Percentiles rank a stretch among this genome's conserved stretches.
Evolutionary conservation across 2,329 filamentous ascomycete genomes (phyloP).

Genomic region (Myriosclerotinia curreyana): DNA sequence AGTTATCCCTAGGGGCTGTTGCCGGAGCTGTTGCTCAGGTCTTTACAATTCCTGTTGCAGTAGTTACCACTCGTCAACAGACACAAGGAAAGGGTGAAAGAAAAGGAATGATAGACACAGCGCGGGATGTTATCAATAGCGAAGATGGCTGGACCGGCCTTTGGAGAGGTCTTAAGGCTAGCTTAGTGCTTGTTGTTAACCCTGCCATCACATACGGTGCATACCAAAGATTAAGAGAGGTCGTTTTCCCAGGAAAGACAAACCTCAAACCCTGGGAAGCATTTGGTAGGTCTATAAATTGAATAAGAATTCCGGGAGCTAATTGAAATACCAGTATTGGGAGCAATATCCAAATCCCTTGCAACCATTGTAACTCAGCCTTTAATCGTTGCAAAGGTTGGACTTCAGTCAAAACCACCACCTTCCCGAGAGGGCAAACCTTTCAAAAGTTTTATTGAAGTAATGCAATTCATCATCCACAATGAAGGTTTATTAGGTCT

Average conservation of each 20-base stretch:
- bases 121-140: constrained; percentile 80
- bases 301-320: background rate
- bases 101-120: constrained; percentile 84
- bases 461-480: constrained; percentile 90
- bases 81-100: constrained; percentile 81
- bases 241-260: constrained; percentile 72
- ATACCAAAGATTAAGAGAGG: constrained; percentile 81
- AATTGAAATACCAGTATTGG: constrained; percentile 61
- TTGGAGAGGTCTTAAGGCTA: constrained; percentile 94
- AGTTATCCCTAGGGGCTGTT: constrained; percentile 80
- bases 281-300: constrained; percentile 65
- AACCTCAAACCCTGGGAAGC: constrained; percentile 81
- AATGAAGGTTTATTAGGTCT: constrained; percentile 80
- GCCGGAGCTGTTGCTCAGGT: constrained; percentile 90
- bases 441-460: constrained; percentile 89
- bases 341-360: constrained; percentile 86
- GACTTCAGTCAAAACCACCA: constrained; percentile 89
- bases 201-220: constrained; percentile 97
- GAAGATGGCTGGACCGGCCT: constrained; percentile 87
- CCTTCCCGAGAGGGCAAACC: constrained; percentile 80
- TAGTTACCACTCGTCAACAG: constrained; percentile 93
- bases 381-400: constrained; percentile 95
- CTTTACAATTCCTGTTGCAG: constrained; percentile 94
- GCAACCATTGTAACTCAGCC: constrained; percentile 93
- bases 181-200: constrained; percentile 91